phyloP scores from a whole-genome alignment of 2,329 filamentous ascomycete species.

The Ustulina deusta region DNA sequence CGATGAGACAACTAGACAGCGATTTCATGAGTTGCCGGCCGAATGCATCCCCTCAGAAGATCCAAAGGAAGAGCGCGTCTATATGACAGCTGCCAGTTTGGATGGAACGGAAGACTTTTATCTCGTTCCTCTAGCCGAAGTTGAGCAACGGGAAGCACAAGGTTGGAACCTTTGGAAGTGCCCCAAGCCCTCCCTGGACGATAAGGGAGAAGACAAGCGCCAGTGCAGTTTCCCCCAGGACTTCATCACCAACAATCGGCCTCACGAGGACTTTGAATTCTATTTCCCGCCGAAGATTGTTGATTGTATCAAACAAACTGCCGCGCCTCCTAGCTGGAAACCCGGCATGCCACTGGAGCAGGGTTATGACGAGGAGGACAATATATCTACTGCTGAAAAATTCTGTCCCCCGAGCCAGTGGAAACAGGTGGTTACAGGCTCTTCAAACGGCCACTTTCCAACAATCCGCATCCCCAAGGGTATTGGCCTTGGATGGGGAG shows the following conservation, averaged over 20 bases:
- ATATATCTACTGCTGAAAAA: background rate
- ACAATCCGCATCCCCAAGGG: background rate
- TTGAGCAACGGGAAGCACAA: background rate
- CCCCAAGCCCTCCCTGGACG: background rate
- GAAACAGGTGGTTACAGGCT: background rate
- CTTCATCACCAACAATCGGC: background rate
- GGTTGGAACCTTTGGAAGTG: background rate
- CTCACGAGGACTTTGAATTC: background rate
- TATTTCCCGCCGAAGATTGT: background rate
- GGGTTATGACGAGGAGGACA: slow-evolving; percentile 2
- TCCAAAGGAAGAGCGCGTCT: background rate
- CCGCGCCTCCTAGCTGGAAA: background rate
- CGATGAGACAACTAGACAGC: background rate
- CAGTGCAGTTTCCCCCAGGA: background rate
- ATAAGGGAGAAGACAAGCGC: background rate
- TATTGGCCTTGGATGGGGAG: background rate
- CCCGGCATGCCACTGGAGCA: slow-evolving; percentile 1
- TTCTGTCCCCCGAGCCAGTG: background rate
- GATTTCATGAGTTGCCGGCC: background rate
- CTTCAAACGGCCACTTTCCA: background rate
- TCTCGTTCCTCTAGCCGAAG: background rate
- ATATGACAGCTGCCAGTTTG: background rate
- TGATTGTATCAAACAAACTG: background rate
- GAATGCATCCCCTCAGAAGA: background rate
- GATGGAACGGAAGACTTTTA: background rate